Percentiles rank a stretch among this genome's conserved stretches.
These are phyloP conservation scores for Candolleomyces eurysporus DNA, from an alignment of 768 basidiomycete species.

Conservation along the genomic window DNA sequence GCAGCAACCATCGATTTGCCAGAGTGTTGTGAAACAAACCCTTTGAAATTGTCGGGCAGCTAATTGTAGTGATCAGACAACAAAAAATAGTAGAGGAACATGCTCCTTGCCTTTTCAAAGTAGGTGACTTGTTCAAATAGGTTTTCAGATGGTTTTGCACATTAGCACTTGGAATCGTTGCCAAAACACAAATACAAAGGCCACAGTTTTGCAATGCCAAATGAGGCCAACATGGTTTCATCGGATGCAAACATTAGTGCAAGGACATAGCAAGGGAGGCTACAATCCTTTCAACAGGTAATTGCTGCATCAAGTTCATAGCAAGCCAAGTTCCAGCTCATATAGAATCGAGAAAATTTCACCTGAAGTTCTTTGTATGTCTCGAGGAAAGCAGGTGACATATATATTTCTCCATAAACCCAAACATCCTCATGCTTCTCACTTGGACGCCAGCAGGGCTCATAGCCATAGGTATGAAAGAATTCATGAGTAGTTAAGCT, in stretches of 20 bases:
- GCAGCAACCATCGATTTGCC: too few species aligned
- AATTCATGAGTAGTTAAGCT: slow-evolving; percentile 11
- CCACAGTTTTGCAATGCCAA: slow-evolving; percentile 17
- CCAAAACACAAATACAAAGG: slow-evolving; percentile 18
- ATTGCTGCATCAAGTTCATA: not conserved
- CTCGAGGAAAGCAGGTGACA: slow-evolving; percentile 15
- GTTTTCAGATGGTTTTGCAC: slow-evolving; percentile 9
- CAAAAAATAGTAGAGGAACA: not conserved
- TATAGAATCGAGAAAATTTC: not conserved
- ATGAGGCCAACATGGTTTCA: slow-evolving; percentile 14
- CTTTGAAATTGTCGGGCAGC: not conserved
- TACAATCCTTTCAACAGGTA: not conserved
- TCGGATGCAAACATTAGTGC: too few species aligned
- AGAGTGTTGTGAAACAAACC: not conserved
- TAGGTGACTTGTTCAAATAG: slow-evolving; percentile 17
- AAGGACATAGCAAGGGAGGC: not conserved
- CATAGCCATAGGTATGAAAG: slow-evolving; percentile 17
- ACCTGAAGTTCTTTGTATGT: slow-evolving; percentile 12
- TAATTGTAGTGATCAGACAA: not conserved
- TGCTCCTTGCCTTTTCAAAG: slow-evolving; percentile 13
- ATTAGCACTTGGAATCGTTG: slow-evolving; percentile 15
- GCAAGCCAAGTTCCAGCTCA: not conserved
- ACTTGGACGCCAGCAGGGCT: slow-evolving; percentile 7
- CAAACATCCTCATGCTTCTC: slow-evolving; percentile 9
- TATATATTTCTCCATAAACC: slow-evolving; percentile 17